Evolutionary conservation across 1,139 yeast genomes (phyloP), one percentile per base, ranked within the genome.

Genomic region (Debaryomycetaceae sp.): DNA sequence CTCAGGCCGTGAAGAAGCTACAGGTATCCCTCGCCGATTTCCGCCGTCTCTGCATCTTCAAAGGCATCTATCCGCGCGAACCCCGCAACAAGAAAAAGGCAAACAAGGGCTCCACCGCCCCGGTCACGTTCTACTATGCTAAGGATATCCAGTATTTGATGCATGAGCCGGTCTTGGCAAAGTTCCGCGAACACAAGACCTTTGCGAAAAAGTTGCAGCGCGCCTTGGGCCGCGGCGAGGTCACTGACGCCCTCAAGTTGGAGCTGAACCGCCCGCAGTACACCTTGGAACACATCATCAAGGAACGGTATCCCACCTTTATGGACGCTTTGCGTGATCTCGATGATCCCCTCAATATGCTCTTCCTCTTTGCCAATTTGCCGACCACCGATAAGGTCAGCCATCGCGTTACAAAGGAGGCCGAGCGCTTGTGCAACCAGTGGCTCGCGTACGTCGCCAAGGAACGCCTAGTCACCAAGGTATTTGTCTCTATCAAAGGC

Each of bases 11-110:
- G 34, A 79, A 81, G 56, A 85, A 79, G 53, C 66, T 90, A 38
- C 98, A 90, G 58, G 81, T 92, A 27, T 81, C 97, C 2, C 68
- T 92, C 35, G 96, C 97, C n/a, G 98, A 90, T 59, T 90, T 90
- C 73, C 81, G 98, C 62, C 74, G 97, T 50, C 70, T 90, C 48
- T 90, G 98, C 69, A 90, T 90, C 52, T 85, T 90, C 71, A 90
- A 90, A 55, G 99, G 99, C 28, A 79, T 80, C 37, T 80, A 78
- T 54, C 99, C 99, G 32, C 73, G 99, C 53, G 98, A 90, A 53
- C 97, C 98, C 30, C 69, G 92, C 47, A 86, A 83, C 58, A 87
- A 86, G 63, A 86, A 82, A 75, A 87, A 85, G 69, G 96, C 97
- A 37, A 90, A 87, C 58, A 87, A 85, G 57, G 98, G 98, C 15